Evolutionary conservation across 2,329 filamentous ascomycete genomes (phyloP).

Genomic region (Thielaviopsis euricoi): DNA sequence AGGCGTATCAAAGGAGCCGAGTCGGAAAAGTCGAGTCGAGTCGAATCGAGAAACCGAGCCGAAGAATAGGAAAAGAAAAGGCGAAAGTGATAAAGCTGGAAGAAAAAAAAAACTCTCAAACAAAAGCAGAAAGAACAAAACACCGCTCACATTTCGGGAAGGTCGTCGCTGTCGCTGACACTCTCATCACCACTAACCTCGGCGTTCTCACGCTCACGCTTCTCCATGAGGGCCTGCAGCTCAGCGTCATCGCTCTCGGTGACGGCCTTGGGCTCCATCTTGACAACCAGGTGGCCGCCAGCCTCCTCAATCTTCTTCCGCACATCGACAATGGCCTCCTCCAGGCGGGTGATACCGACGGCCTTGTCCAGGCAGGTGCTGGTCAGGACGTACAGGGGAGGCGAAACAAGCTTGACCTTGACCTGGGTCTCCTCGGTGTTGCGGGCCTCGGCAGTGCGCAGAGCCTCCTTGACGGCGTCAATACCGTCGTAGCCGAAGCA

Average conservation of each 20-base stretch:
- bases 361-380: slow-evolving; percentile 91
- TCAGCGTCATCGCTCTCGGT: slow-evolving; percentile 97
- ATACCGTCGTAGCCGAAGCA: slow-evolving; percentile 96
- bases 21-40: background rate
- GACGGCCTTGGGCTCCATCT: slow-evolving; percentile 98
- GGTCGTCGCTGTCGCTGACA: slow-evolving; percentile 81
- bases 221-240: slow-evolving; percentile 96
- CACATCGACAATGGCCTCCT: slow-evolving; percentile 82
- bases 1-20: background rate
- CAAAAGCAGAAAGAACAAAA: slow-evolving; percentile 3
- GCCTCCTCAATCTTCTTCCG: slow-evolving; percentile 60
- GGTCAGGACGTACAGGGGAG: slow-evolving; percentile 89
- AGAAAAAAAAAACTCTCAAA: background rate
- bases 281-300: slow-evolving; percentile 69
- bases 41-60: background rate
- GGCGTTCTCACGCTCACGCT: slow-evolving; percentile 92
- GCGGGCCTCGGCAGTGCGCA: slow-evolving; percentile 78
- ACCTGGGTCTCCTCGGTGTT: slow-evolving; percentile 89
- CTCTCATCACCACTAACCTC: slow-evolving; percentile 97
- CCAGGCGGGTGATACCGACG: slow-evolving; percentile 65
- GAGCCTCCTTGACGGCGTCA: slow-evolving; percentile 87
- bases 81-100: background rate
- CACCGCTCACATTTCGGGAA: slow-evolving; percentile 10
- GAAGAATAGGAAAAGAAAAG: background rate
- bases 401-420: slow-evolving; percentile 97